Evolutionary conservation across 306 rosid genomes (phyloP), one percentile per base, ranked within the genome.

Genomic region (Ormosia semicastrata): DNA sequence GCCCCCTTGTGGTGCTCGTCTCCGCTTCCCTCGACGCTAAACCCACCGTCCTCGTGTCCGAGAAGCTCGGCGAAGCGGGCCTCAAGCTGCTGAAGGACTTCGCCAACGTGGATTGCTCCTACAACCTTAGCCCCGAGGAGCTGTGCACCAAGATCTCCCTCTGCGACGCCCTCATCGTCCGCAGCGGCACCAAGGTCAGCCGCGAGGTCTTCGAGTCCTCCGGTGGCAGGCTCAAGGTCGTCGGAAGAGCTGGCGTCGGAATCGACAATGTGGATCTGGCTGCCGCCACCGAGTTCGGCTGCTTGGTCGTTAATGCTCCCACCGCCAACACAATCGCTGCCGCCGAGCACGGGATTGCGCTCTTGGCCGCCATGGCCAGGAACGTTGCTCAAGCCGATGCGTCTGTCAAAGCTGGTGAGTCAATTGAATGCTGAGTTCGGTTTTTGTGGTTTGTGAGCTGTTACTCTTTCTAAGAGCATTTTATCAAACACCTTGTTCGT

Each of bases 261-360:
- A 93, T 96, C 24, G 99, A 96, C 46, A 96, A 96, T 84, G 99
- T 96, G 86, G 99, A 96, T 93, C 99, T 96, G 78, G 92, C 94
- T 10, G 99, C 99, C 10, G 99, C 99, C n/a, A 96, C 99, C 0
- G 99, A 96, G 87, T 91, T 88, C 47, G 99, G 99, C 0, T 96
- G 99, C 41, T 71, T 96, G 83, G 99, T 96, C 9, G 99, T 96
- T 3, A 96, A 96, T 68, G 99, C 98, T 0, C 99, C 99, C 7
- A 96, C 98, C 32, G 99, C 99, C 0, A 96, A 96, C 86, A 96
- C 99, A 5, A 91, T 93, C 7, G 99, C 99, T 0, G 98, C 99
- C 6, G 99, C 99, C 0, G 99, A 96, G 60, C 99, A 96, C 39
- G 99, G 99, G 58, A 93, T 93, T 50, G 97, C 98, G 7, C 99